A percentile compares a stretch with the other conserved stretches of the same genome.
phyloP scores from a whole-genome alignment of 2,329 filamentous ascomycete genomes.

The Aspergillaceae sp. region DNA sequence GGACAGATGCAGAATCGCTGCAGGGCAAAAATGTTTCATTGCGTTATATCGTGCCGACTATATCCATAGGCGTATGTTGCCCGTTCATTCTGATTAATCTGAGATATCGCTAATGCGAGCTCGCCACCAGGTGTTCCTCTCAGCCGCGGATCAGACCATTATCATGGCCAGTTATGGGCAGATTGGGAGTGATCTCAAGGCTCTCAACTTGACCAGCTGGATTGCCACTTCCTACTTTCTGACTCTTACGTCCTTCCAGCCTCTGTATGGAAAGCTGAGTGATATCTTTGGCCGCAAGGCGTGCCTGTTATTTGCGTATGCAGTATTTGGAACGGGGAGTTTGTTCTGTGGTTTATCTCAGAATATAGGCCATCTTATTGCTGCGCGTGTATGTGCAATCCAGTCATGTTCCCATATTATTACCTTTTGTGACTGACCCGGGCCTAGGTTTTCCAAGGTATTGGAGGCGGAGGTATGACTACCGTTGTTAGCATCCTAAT shows the following conservation, averaged over 20 bases:
- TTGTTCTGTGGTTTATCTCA: conserved; percentile 50
- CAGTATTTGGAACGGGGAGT: conserved; percentile 45
- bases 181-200: conserved; percentile 67
- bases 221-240: conserved; percentile 64
- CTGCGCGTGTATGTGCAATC: conserved; percentile 45
- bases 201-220: conserved; percentile 67
- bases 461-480: conserved; percentile 65
- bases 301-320: conserved; percentile 45
- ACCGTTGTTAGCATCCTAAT: conserved; percentile 61
- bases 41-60: conserved; percentile 52
- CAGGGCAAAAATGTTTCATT: conserved; percentile 34
- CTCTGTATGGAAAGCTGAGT: conserved; percentile 53
- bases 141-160: conserved; percentile 67
- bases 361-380: conserved; percentile 57
- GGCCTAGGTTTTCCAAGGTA: conserved; percentile 46
- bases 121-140: conserved; percentile 55
- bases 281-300: conserved; percentile 51
- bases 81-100: conserved; percentile 1
- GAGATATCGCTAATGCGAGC: conserved; percentile 8
- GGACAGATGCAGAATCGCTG: conserved; percentile 5
- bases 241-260: conserved; percentile 66
- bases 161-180: conserved; percentile 69
- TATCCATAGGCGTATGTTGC: conserved; percentile 52
- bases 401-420: too few species aligned
- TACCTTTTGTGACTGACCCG: conserved; percentile 5